phyloP scores from a whole-genome alignment of 352 stramenopile genomes.

The Phytophthora quininea region DNA sequence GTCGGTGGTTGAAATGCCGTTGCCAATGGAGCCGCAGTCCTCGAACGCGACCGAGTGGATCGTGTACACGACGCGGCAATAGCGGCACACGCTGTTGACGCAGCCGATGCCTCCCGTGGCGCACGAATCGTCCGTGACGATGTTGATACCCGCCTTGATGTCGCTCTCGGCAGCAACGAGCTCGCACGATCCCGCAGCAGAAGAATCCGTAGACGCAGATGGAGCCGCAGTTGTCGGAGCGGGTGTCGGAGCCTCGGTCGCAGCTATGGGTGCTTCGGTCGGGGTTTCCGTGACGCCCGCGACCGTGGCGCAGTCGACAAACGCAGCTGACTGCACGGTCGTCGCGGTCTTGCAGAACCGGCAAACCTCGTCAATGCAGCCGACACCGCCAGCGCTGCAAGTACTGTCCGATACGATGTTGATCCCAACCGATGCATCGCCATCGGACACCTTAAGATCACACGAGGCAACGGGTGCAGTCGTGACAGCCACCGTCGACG shows the following conservation, averaged over 20 bases:
- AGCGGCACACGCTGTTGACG: conserved; percentile 47
- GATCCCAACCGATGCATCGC: conserved; percentile 35
- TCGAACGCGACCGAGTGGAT: conserved; percentile 32
- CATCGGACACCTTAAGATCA: conserved; percentile 14
- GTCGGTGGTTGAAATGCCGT: conserved; percentile 2
- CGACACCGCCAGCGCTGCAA: conserved; percentile 35
- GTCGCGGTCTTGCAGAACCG: conserved; percentile 39
- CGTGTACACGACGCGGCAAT: conserved; percentile 38
- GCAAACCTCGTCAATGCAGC: conserved; percentile 35
- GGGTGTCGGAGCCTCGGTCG: too few relatives aligned
- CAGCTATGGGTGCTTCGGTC: background rate
- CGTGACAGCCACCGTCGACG: background rate
- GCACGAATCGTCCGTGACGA: conserved; percentile 40
- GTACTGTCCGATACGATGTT: conserved; percentile 31
- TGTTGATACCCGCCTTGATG: conserved; percentile 37
- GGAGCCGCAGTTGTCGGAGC: too few relatives aligned
- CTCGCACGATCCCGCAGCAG: conserved; percentile 7
- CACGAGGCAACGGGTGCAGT: background rate
- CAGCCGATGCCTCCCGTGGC: conserved; percentile 40
- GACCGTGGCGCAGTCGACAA: conserved; percentile 31
- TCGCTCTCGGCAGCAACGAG: conserved; percentile 29
- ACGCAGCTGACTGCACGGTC: conserved; percentile 29
- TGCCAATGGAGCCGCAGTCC: conserved; percentile 19
- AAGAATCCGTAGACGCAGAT: background rate
- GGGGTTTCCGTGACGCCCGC: background rate